A percentile compares a stretch with the other conserved stretches of the same genome.
These are phyloP conservation scores for Achaetomium macrosporum DNA, from an alignment of 2,329 filamentous ascomycete species.

Conservation along the genomic window DNA sequence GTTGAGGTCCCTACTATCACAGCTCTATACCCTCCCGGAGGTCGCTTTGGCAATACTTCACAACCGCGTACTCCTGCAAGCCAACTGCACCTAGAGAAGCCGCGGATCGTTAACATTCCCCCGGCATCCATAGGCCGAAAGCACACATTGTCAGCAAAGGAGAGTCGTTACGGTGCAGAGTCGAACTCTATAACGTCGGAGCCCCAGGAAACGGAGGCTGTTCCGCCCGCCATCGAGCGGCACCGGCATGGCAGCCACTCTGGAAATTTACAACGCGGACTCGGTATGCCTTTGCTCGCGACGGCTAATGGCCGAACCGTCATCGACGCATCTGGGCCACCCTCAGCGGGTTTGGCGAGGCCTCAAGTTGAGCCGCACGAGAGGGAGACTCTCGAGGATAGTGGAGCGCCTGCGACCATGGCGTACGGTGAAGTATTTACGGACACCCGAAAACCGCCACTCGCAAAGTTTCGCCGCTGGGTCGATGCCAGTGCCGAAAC, in stretches of 20 bases:
- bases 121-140: constrained; percentile 11
- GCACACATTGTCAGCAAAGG: constrained; percentile 13
- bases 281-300: constrained; percentile 9
- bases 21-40: not conserved
- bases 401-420: not conserved
- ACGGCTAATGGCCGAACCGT: constrained; percentile 15
- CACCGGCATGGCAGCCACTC: not conserved
- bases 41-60: not conserved
- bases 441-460: not conserved
- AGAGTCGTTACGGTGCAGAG: not conserved
- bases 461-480: constrained; percentile 1
- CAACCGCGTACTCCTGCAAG: constrained; percentile 14
- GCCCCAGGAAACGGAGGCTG: not conserved
- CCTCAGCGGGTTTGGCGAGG: constrained; percentile 7
- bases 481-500: not conserved
- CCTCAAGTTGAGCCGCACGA: not conserved
- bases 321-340: constrained; percentile 18
- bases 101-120: constrained; percentile 22
- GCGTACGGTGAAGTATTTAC: not conserved
- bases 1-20: not conserved
- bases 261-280: not conserved
- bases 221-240: not conserved
- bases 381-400: not conserved
- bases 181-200: not conserved
- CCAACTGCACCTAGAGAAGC: constrained; percentile 11